A percentile compares a stretch with the other conserved stretches of the same genome.
phyloP scores from a whole-genome alignment of 2,329 filamentous ascomycete species.

The Fusarium haematococcum region DNA sequence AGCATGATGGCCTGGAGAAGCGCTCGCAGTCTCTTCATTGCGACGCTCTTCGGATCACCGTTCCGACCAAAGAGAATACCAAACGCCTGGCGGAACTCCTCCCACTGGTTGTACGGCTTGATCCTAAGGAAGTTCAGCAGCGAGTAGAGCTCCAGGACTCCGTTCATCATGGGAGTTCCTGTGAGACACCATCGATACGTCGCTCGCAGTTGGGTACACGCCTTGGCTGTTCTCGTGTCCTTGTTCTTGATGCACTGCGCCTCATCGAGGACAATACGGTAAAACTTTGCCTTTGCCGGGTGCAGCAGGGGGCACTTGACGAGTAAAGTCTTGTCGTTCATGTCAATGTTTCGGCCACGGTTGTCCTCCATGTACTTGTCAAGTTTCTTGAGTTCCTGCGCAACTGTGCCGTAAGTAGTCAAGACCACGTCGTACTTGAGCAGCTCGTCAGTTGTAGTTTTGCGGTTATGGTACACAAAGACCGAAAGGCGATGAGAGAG shows the following conservation, averaged over 20 bases:
- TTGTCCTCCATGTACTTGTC: conserved; percentile 64
- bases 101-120: conserved; percentile 76
- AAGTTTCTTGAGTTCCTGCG: conserved; percentile 70
- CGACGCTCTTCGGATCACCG: conserved; percentile 66
- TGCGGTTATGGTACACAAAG: conserved; percentile 78
- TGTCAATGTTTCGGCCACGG: conserved; percentile 52
- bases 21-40: conserved; percentile 79
- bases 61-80: conserved; percentile 52
- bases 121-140: conserved; percentile 83
- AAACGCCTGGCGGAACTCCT: conserved; percentile 69
- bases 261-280: conserved; percentile 86
- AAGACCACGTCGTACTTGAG: conserved; percentile 80
- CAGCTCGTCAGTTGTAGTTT: conserved; percentile 70
- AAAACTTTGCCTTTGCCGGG: conserved; percentile 71
- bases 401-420: conserved; percentile 86
- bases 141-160: conserved; percentile 80
- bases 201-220: conserved; percentile 74
- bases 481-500: conserved; percentile 69
- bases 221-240: conserved; percentile 76
- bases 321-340: conserved; percentile 51
- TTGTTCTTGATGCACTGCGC: conserved; percentile 87
- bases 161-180: conserved; percentile 92
- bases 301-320: conserved; percentile 70
- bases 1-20: conserved; percentile 85
- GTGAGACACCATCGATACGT: conserved; percentile 84